Percentiles rank a stretch among this genome's conserved stretches.
Conservation (phyloP, 2,329 filamentous ascomycete genomes). For the Mariannaea sp. region DNA sequence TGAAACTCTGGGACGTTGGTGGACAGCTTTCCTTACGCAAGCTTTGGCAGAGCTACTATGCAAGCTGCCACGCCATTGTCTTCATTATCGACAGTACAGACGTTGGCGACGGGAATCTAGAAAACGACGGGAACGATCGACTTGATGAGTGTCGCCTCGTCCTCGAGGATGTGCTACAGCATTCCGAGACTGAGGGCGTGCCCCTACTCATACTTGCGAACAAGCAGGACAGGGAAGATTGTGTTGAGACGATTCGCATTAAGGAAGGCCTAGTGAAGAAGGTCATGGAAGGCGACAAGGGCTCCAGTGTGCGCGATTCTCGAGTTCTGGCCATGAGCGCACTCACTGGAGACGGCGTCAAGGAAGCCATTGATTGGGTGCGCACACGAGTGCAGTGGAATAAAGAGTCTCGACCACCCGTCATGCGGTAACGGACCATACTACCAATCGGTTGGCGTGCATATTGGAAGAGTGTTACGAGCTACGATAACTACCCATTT, state of each 20-base stretch:
- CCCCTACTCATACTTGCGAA: conserved; percentile 92
- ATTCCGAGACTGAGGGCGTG: conserved; percentile 87
- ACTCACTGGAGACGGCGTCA: conserved; percentile 84
- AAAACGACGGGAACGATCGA: conserved; percentile 57
- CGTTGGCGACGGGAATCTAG: conserved; percentile 79
- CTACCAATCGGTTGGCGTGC: conserved; percentile 5
- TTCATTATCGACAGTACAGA: conserved; percentile 97
- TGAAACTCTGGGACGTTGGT: conserved; percentile 98
- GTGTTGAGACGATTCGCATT: conserved; percentile 94
- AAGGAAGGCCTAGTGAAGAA: conserved; percentile 95
- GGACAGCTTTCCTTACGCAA: conserved; percentile 87
- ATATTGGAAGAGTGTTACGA: conserved; percentile 22
- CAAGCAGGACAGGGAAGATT: conserved; percentile 97
- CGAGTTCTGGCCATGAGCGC: conserved; percentile 90
- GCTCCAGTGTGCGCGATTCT: conserved; percentile 83
- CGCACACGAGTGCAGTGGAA: conserved; percentile 94
- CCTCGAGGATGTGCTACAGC: conserved; percentile 85
- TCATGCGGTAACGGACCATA: conserved; percentile 73
- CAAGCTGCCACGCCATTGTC: conserved; percentile 91
- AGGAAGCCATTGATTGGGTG: conserved; percentile 97
- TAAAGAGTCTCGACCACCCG: conserved; percentile 86
- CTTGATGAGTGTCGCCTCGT: conserved; percentile 89
- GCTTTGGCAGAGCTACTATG: conserved; percentile 96
- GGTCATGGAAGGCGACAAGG: conserved; percentile 94
- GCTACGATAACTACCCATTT: conserved; percentile 24